Base-by-base conservation (phyloP, 2,329 filamentous ascomycete species). In the Cladosporium sp. region DNA sequence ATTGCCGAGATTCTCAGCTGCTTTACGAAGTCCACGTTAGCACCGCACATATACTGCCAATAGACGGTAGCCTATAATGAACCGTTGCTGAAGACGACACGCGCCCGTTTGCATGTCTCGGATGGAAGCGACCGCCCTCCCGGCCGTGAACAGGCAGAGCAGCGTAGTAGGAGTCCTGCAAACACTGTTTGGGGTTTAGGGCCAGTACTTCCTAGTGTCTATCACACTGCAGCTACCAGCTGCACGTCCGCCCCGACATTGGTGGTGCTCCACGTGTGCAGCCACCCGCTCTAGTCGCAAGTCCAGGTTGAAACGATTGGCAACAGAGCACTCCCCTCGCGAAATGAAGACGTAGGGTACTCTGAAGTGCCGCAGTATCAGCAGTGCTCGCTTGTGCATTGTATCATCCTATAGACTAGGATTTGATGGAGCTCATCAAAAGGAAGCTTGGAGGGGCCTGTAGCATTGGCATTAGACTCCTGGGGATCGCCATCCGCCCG, bases 191-290 rank as follows among this genome's bases (percentile, higher is more conserved):
- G 24, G 24, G 47, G 47, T 50, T 50, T 50, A 50, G 47, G 47
- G 19, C 22, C 19, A 19, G 12, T 7, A 19, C n/a, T n/a, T n/a
- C n/a, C n/a, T n/a, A n/a, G 37, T 25, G 32, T 37, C 20, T 32
- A 32, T 50, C 47, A 50, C 47, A 32, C 28, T 50, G 47, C 47
- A 50, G 47, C 47, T 50, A n/a, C 47, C 37, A 50, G 47, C 47
- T 50, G 17, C 28, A 20, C 20, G 47, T 35, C 47, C 47, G 24
- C 47, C 19, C 36, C 47, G 32, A 50, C 47, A 45, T 25, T n/a
- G 9, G 20, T 45, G 42, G 8, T 28, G 24, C 19, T 28, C 42
- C 42, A 32, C 28, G 22, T 5, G 42, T 12, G 20, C 42, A 48
- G 45, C 45, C 19, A 48, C 28, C 28, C 24, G 28, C 45, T 35